Evolutionary conservation across 352 stramenopile species (phyloP).

Genomic region (Globisporangium cederbergense): DNA sequence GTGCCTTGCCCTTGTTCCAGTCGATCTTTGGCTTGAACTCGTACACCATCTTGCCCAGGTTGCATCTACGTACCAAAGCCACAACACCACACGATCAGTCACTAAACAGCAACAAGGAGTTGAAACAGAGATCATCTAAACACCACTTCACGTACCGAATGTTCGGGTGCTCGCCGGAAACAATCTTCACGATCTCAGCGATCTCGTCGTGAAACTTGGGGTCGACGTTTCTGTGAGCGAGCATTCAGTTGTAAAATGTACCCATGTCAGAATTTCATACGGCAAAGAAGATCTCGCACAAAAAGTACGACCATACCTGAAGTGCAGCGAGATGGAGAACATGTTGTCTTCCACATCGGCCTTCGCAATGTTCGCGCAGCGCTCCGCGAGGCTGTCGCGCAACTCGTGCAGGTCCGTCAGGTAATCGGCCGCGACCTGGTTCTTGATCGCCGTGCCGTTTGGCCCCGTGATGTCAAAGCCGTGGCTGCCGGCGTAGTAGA

Average conservation of each 20-base stretch:
- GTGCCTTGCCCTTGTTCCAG: slow-evolving; percentile 91
- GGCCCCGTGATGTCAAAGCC: slow-evolving; percentile 88
- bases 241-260: background rate
- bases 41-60: slow-evolving; percentile 88
- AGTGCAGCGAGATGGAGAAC: slow-evolving; percentile 88
- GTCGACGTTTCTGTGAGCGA: slow-evolving; percentile 52
- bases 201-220: slow-evolving; percentile 33
- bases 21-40: slow-evolving; percentile 90
- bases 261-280: background rate
- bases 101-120: no score
- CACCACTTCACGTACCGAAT: slow-evolving; percentile 38
- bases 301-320: slow-evolving; percentile 40
- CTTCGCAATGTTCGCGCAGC: slow-evolving; percentile 49
- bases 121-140: slow-evolving; percentile 3
- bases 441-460: slow-evolving; percentile 75
- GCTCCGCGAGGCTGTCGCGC: slow-evolving; percentile 39
- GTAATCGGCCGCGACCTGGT: slow-evolving; percentile 79
- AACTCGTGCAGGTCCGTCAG: slow-evolving; percentile 58
- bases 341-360: slow-evolving; percentile 88
- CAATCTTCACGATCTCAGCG: slow-evolving; percentile 35
- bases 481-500: slow-evolving; percentile 90
- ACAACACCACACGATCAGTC: background rate
- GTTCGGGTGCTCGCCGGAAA: slow-evolving; percentile 43
- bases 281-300: background rate
- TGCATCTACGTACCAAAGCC: slow-evolving; percentile 39